These are phyloP conservation scores for Raphanus hybrid DNA, from an alignment of 441 rosid species.

Conservation along the genomic window DNA sequence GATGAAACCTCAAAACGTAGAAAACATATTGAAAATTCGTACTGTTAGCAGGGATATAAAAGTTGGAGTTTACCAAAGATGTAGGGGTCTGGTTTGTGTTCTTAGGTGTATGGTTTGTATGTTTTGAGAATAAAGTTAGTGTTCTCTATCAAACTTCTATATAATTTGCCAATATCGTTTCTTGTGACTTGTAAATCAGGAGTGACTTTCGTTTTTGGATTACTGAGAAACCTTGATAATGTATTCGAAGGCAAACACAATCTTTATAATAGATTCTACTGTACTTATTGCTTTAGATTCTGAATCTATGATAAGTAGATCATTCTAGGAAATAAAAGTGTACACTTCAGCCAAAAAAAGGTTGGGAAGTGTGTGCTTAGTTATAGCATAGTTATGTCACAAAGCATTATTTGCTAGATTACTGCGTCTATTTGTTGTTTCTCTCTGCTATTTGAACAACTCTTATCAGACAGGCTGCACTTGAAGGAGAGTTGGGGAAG, in stretches of 20 bases:
- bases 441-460: slow-evolving; percentile 63
- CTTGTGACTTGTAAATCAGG: slow-evolving; percentile 9
- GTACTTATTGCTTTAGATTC: neutral
- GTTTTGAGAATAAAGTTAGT: neutral
- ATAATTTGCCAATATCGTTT: neutral
- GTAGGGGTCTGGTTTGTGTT: slow-evolving; percentile 6
- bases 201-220: neutral
- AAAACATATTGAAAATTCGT: neutral
- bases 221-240: slow-evolving; percentile 8
- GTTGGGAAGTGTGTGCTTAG: slow-evolving; percentile 10
- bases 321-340: neutral
- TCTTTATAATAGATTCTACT: neutral
- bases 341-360: neutral
- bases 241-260: slow-evolving; percentile 19
- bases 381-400: slow-evolving; percentile 21
- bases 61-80: slow-evolving; percentile 4
- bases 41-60: neutral
- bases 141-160: neutral
- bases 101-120: neutral
- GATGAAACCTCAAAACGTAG: neutral
- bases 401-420: slow-evolving; percentile 15
- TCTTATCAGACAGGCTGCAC: slow-evolving; percentile 93
- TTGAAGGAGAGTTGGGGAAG: slow-evolving; percentile 81
- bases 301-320: neutral
- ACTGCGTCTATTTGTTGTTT: slow-evolving; percentile 33